These are phyloP conservation scores for Phyllosticta paracitricarpa DNA, from an alignment of 2,329 filamentous ascomycete genomes.

Conservation along the genomic window DNA sequence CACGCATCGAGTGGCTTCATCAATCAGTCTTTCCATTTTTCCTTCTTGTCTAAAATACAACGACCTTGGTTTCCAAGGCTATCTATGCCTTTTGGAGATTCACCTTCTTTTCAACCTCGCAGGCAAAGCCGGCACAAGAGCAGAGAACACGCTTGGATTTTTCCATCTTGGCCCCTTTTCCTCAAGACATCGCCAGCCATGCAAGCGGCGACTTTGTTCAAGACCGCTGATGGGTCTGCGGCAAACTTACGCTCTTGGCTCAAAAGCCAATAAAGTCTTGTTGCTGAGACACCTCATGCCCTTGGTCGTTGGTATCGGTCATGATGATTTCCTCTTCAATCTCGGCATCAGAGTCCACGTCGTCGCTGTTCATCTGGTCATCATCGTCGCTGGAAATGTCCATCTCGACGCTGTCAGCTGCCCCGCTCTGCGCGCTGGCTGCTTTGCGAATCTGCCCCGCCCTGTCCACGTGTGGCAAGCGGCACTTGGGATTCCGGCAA, in stretches of 20 bases:
- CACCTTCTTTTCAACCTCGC: not conserved
- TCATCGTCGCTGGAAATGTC: constrained; percentile 75
- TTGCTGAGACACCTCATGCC: constrained; percentile 41
- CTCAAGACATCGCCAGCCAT: not conserved
- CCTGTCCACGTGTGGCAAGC: constrained; percentile 76
- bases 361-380: constrained; percentile 57
- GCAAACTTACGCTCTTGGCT: constrained; percentile 10
- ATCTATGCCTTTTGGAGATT: not conserved
- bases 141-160: not conserved
- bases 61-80: not conserved
- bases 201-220: not conserved
- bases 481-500: constrained; percentile 74
- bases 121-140: not conserved
- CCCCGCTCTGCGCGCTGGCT: constrained; percentile 32
- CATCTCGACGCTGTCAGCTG: constrained; percentile 20
- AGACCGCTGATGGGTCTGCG: not conserved
- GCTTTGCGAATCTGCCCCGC: constrained; percentile 66
- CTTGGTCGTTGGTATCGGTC: constrained; percentile 21
- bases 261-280: constrained; percentile 44
- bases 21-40: not conserved
- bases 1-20: not conserved
- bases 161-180: not conserved
- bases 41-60: not conserved
- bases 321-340: constrained; percentile 33
- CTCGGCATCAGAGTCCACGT: constrained; percentile 60